Evolutionary conservation across 2,329 filamentous ascomycete species (phyloP).

Genomic region (Aspergillus texensis): DNA sequence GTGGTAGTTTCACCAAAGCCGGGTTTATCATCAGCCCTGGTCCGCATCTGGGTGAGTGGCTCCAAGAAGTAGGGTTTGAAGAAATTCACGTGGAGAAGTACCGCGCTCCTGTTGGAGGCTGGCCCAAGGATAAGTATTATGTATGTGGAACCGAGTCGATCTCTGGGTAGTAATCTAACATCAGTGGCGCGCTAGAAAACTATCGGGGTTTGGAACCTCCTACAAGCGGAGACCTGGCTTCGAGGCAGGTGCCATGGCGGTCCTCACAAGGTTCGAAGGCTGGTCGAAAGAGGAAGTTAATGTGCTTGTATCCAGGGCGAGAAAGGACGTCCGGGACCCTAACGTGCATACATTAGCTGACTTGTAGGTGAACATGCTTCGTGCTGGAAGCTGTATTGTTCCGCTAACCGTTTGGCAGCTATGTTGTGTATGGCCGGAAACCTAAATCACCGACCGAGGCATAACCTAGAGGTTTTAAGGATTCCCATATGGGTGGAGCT

Average conservation of each 20-base stretch:
- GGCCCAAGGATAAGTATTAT: neutral
- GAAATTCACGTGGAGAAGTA: neutral
- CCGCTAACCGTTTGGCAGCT: neutral
- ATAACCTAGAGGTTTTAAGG: neutral
- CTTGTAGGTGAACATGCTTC: neutral
- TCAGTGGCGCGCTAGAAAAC: neutral
- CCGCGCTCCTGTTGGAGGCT: neutral
- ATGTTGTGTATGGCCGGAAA: neutral
- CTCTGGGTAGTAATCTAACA: neutral
- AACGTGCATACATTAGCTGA: neutral
- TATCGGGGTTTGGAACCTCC: neutral
- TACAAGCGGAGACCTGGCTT: neutral
- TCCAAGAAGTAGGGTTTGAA: slow-evolving; percentile 1
- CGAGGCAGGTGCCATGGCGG: neutral
- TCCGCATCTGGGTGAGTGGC: neutral
- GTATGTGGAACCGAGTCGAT: neutral
- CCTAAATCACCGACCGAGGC: neutral
- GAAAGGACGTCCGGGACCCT: neutral
- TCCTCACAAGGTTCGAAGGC: neutral
- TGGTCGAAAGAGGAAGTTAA: neutral
- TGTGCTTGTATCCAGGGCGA: neutral
- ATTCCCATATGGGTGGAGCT: neutral
- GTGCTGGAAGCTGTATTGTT: neutral
- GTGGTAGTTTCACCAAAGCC: neutral
- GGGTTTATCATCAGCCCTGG: neutral